Evolutionary conservation across 2,329 filamentous ascomycete species (phyloP), one percentile per base, ranked within the genome.

Genomic region (Raffaelea ambrosiae): DNA sequence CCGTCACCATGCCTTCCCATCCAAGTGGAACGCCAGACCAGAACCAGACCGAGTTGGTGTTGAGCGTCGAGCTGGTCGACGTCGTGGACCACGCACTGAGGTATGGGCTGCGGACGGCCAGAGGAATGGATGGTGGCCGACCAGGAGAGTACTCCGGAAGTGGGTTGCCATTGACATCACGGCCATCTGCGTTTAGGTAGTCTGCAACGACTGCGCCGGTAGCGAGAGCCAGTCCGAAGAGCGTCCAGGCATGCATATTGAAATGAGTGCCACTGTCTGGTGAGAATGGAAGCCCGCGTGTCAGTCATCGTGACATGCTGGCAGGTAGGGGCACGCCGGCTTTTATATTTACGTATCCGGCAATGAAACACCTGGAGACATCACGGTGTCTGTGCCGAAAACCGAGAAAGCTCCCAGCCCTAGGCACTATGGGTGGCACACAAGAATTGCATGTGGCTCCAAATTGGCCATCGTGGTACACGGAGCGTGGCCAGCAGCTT

Each of bases 31-130:
- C 36, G 16, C 49, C 51, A 8, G 39, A 39, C 52, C 48, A 52
- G 39, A 54, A 55, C 64, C 88, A 88, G 16, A 86, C 85, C 89
- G 65, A 78, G 19, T 44, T 51, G 38, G 53, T 77, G 38, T 77
- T 74, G 85, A 86, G 89, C 4, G 86, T 86, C 43, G 72, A 71
- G 44, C 83, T 76, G 54, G 86, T 73, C 29, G 85, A 84, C 60
- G 78, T 74, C 33, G 71, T 69, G 44, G 85, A 59, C 74, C 74
- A 78, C 20, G 73, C 67, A 52, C 70, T 77, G 39, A 77, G 56
- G 54, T 78, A 78, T 3, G 74, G 74, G 53, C 73, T 76, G 38
- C 74, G 67, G 26, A 77, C 74, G 45, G 71, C 66, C 26, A 78
- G 61, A 16, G 74, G 74, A 35, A 77, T 54, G 11, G 75, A 71